phyloP scores from a whole-genome alignment of 768 basidiomycete genomes.

The Suillus ampliporus region DNA sequence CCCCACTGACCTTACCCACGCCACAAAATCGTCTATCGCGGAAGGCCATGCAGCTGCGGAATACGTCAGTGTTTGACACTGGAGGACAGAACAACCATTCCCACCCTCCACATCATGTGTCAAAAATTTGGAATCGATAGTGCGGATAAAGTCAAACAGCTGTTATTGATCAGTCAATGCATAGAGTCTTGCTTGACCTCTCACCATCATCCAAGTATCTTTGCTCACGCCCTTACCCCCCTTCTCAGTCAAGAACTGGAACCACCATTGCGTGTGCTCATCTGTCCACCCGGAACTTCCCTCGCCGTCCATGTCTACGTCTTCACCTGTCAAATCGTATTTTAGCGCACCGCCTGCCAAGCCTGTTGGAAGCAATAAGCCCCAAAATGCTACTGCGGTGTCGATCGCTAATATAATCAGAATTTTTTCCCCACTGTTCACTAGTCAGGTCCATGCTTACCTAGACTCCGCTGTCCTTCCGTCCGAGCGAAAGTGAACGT shows the following conservation, averaged over 20 bases:
- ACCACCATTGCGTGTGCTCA: conserved; percentile 75
- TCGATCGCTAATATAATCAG: conserved; percentile 56
- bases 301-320: conserved; percentile 52
- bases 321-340: conserved; percentile 46
- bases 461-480: conserved; percentile 81
- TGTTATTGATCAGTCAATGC: conserved; percentile 34
- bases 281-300: conserved; percentile 61
- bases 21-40: conserved; percentile 84
- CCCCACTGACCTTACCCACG: conserved; percentile 51
- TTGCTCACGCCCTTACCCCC: conserved; percentile 82
- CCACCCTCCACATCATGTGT: conserved; percentile 80
- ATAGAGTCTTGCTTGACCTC: conserved; percentile 15
- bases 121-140: conserved; percentile 73
- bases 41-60: conserved; percentile 83
- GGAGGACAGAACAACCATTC: conserved; percentile 19
- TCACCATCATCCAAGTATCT: conserved; percentile 88
- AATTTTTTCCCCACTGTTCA: background rate
- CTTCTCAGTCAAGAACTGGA: conserved; percentile 69
- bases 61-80: conserved; percentile 14
- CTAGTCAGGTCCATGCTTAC: conserved; percentile 43
- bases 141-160: conserved; percentile 82
- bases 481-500: conserved; percentile 81
- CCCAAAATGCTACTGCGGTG: conserved; percentile 79
- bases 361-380: conserved; percentile 74
- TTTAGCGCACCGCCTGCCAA: conserved; percentile 68